Evolutionary conservation across 495 filamentous ascomycete species (phyloP), one percentile per base, ranked within the genome.

Genomic region (Aspergillus nanangensis): DNA sequence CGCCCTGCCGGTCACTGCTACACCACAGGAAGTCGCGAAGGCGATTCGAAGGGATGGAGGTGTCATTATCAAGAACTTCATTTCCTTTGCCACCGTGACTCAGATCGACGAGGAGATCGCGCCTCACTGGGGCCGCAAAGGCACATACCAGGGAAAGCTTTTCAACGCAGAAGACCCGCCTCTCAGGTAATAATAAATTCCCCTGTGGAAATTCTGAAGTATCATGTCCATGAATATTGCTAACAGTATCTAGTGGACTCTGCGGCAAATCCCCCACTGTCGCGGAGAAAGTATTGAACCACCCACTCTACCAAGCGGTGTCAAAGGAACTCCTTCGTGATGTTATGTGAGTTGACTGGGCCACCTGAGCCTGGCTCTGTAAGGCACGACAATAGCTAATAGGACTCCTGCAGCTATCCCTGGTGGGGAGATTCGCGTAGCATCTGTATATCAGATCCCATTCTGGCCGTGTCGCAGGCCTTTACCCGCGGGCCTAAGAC

Each of bases 401-500:
- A 57, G 35, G 33, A 48, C 14, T 50, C 46, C 34, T 47, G 19
- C 1, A 56, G 58, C 2, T 40, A 61, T 20, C 61, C 62, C 14
- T 34, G 63, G 3, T 41, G n/a, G n/a, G n/a, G n/a, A n/a, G n/a
- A n/a, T n/a, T n/a, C n/a, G n/a, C n/a, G n/a, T n/a, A n/a, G n/a
- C n/a, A n/a, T n/a, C n/a, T n/a, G n/a, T n/a, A n/a, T n/a, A n/a
- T n/a, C n/a, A n/a, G n/a, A n/a, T n/a, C n/a, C n/a, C n/a, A n/a
- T n/a, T n/a, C n/a, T 61, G 5, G 51, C 53, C 3, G 55, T 58
- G 3, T 47, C 62, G 1, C 51, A 59, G 24, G 50, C 60, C 1
- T 55, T 66, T 22, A 53, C 57, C 25, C 47, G 55, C 11, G 54
- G 52, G 14, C 51, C 62, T 3, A 34, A 47, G 13, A 39, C 53